Conservation (phyloP, 2,329 filamentous ascomycete species). For the Aurifilum marmelostoma region DNA sequence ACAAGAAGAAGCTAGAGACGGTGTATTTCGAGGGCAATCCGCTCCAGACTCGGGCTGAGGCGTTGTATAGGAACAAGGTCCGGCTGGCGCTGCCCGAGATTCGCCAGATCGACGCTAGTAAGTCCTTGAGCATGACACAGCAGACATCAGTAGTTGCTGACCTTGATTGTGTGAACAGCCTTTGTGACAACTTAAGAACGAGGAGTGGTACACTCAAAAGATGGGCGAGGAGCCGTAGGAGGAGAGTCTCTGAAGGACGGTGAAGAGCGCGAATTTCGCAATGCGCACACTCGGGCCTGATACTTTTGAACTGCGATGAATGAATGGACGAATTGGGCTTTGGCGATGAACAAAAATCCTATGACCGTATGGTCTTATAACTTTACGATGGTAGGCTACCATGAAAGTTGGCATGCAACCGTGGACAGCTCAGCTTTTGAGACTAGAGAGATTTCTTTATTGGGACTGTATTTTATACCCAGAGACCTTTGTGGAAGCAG, state of each 20-base stretch:
- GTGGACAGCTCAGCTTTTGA: not conserved
- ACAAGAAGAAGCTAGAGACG: conserved; percentile 80
- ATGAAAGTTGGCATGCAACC: conserved; percentile 15
- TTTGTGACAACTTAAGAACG: conserved; percentile 34
- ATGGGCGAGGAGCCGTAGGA: not conserved
- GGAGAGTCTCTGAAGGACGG: not conserved
- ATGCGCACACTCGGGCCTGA: not conserved
- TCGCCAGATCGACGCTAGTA: conserved; percentile 95
- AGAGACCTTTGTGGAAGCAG: conserved; percentile 6
- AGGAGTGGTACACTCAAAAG: no score
- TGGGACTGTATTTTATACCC: conserved; percentile 29
- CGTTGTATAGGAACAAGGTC: conserved; percentile 93
- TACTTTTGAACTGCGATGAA: not conserved
- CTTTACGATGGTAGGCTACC: conserved; percentile 10
- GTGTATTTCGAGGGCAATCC: conserved; percentile 98
- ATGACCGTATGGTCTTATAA: not conserved
- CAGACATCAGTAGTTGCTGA: not conserved
- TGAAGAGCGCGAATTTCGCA: not conserved
- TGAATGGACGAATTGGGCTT: not conserved
- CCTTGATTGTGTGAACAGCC: conserved; percentile 33
- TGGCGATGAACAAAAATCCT: not conserved
- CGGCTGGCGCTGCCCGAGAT: conserved; percentile 84
- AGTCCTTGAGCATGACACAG: conserved; percentile 47
- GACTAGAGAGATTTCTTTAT: conserved; percentile 14
- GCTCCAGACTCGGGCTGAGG: conserved; percentile 76